These are phyloP conservation scores for Blastobotrys parvus DNA, from an alignment of 805 yeast species.

Conservation along the genomic window DNA sequence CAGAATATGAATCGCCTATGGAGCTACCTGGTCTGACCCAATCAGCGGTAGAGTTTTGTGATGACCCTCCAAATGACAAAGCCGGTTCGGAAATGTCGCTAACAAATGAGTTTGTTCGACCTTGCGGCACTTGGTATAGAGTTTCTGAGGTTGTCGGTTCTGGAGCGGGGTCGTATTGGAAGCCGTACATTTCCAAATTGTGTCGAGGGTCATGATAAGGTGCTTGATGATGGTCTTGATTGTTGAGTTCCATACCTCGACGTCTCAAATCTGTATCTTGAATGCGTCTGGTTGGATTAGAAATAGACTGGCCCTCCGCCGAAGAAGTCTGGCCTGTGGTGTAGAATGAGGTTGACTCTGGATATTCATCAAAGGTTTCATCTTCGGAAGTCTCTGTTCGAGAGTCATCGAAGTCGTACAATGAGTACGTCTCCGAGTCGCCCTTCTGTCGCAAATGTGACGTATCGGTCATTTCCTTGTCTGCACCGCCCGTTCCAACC, in stretches of 20 bases:
- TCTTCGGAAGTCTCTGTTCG: neutral
- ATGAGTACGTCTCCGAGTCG: neutral
- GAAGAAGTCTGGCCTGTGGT: slow-evolving; percentile 13
- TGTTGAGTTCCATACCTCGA: neutral
- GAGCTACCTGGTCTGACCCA: slow-evolving; percentile 13
- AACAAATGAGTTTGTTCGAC: neutral
- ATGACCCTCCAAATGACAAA: slow-evolving; percentile 1
- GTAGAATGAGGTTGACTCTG: slow-evolving; percentile 8
- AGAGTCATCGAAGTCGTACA: neutral
- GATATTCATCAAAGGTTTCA: neutral
- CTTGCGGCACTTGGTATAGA: neutral
- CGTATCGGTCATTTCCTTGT: neutral
- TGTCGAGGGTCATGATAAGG: neutral
- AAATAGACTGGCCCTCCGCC: neutral
- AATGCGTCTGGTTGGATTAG: neutral
- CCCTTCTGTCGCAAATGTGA: neutral
- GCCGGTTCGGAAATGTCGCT: slow-evolving; percentile 3
- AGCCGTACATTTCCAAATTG: neutral
- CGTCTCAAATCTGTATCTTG: neutral
- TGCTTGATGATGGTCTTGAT: too few species aligned
- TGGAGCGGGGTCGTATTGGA: neutral
- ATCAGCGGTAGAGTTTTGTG: neutral
- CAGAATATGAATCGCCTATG: slow-evolving; percentile 9
- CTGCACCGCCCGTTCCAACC: neutral
- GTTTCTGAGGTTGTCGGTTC: neutral